These are phyloP conservation scores for Botrytis hyacinthi DNA, from an alignment of 2,329 filamentous ascomycete species.

Conservation along the genomic window DNA sequence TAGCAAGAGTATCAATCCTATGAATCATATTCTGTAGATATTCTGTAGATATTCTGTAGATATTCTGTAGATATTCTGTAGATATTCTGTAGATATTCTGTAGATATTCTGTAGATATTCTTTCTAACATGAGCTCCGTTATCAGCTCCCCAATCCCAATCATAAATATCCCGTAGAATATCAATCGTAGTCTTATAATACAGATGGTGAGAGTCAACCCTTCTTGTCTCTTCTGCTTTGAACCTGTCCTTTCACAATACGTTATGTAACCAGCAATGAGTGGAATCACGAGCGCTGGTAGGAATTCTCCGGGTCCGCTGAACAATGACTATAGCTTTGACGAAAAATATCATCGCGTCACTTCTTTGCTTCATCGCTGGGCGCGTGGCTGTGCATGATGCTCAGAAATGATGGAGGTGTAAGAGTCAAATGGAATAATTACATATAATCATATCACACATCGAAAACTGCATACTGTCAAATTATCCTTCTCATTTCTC, in stretches of 20 bases:
- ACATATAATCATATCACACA: not conserved
- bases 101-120: no score
- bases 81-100: no score
- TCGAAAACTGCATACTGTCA: not conserved
- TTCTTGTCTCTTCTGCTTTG: not conserved
- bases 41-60: no score
- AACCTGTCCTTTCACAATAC: not conserved
- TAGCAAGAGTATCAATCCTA: no score
- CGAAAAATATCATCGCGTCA: not conserved
- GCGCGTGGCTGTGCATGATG: not conserved
- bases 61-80: no score
- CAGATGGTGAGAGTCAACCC: not conserved
- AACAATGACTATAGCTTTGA: not conserved
- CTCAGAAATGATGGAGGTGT: not conserved
- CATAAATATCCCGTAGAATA: not conserved
- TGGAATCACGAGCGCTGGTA: not conserved
- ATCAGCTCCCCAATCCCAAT: no score
- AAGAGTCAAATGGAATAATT: not conserved
- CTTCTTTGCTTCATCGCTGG: not conserved
- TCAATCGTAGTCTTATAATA: not conserved
- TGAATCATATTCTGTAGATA: no score
- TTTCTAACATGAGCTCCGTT: no score
- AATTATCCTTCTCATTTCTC: not conserved
- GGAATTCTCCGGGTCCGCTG: not conserved
- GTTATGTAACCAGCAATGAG: not conserved